Conservation (phyloP, 2,329 filamentous ascomycete species). For the Colletotrichum spinosum region DNA sequence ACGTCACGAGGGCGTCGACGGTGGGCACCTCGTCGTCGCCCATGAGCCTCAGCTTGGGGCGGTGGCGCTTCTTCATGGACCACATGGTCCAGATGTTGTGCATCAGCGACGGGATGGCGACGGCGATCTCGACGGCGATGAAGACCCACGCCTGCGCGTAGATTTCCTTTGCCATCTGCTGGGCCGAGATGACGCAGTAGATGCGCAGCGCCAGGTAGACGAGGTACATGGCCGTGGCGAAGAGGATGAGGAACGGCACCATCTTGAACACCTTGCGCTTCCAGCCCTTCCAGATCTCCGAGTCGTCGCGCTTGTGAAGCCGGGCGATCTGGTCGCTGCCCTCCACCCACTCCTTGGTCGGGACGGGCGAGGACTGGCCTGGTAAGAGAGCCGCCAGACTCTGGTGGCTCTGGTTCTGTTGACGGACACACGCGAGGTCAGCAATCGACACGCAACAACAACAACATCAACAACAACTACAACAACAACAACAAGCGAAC, state of each 20-base stretch:
- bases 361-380: slow-evolving; percentile 42
- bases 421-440: slow-evolving; percentile 5
- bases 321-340: slow-evolving; percentile 50
- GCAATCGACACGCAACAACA: neutral
- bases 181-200: slow-evolving; percentile 63
- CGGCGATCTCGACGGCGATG: slow-evolving; percentile 64
- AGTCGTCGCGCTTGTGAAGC: slow-evolving; percentile 56
- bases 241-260: slow-evolving; percentile 52
- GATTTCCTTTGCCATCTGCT: slow-evolving; percentile 51
- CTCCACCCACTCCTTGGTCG: slow-evolving; percentile 48
- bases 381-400: slow-evolving; percentile 55
- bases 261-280: slow-evolving; percentile 53
- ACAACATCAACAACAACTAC: too few species aligned
- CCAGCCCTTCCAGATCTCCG: slow-evolving; percentile 59
- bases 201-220: slow-evolving; percentile 64
- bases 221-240: slow-evolving; percentile 56
- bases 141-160: slow-evolving; percentile 69
- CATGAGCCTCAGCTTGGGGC: slow-evolving; percentile 63
- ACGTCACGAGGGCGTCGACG: slow-evolving; percentile 68
- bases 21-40: slow-evolving; percentile 61
- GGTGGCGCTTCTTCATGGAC: slow-evolving; percentile 64
- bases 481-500: too few species aligned
- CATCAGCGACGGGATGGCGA: slow-evolving; percentile 65
- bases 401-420: slow-evolving; percentile 56
- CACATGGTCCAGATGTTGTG: slow-evolving; percentile 70